A percentile compares a stretch with the other conserved stretches of the same genome.
These are phyloP conservation scores for Medicago lupulina DNA, from an alignment of 306 rosid genomes.

Conservation along the genomic window DNA sequence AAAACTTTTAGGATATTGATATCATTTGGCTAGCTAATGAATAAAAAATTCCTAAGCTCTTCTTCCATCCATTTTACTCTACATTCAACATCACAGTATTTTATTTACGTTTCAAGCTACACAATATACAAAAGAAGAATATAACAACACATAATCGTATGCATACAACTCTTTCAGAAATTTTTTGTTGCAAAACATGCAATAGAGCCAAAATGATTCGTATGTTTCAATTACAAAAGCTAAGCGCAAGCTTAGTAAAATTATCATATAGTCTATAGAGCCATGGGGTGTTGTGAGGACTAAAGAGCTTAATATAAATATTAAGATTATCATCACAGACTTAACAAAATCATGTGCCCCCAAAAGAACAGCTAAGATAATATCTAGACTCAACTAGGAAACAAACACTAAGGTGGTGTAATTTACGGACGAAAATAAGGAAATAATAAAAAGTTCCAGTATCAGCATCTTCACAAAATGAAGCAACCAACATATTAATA, in stretches of 20 bases:
- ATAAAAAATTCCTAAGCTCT: background rate
- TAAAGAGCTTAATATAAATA: conserved; percentile 33
- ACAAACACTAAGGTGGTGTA: conserved; percentile 53
- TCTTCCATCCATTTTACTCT: background rate
- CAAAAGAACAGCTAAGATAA: conserved; percentile 29
- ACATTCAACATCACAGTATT: background rate
- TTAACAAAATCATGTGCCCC: conserved; percentile 36
- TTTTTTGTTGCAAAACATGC: background rate
- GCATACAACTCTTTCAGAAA: background rate
- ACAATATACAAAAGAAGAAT: background rate
- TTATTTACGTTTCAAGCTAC: no score
- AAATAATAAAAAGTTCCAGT: conserved; percentile 42
- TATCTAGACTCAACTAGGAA: conserved; percentile 39
- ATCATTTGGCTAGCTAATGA: background rate
- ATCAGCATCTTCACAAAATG: conserved; percentile 47
- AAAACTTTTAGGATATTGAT: no score
- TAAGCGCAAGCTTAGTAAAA: conserved; percentile 42
- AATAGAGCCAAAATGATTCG: conserved; percentile 27
- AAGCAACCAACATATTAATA: conserved; percentile 37
- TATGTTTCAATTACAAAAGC: conserved; percentile 48
- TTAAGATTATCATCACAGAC: conserved; percentile 40
- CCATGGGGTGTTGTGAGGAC: conserved; percentile 27
- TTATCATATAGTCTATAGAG: conserved; percentile 26
- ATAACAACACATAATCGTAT: background rate
- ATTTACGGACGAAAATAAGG: conserved; percentile 35